These are phyloP conservation scores for Brassica nigra DNA, from an alignment of 345 rosid genomes.

Conservation along the genomic window DNA sequence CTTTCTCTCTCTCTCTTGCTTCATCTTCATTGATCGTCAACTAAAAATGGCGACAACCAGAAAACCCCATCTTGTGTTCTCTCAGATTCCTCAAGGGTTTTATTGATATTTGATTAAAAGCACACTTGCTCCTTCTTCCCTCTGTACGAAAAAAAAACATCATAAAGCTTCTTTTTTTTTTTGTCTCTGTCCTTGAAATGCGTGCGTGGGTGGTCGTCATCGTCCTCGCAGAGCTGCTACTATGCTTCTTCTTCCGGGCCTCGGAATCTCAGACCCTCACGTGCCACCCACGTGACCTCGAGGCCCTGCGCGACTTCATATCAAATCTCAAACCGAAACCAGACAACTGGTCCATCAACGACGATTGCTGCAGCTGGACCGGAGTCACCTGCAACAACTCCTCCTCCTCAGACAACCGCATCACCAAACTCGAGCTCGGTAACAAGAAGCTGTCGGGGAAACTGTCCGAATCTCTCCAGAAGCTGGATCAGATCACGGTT, in stretches of 20 bases:
- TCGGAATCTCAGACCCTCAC: constrained; percentile 47
- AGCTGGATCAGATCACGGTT: constrained; percentile 47
- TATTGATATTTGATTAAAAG: not conserved
- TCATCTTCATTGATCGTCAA: constrained; percentile 22
- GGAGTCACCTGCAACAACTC: constrained; percentile 55
- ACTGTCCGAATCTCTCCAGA: constrained; percentile 51
- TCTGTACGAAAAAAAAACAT: not conserved
- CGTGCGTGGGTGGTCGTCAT: constrained; percentile 45
- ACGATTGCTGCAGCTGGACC: constrained; percentile 60
- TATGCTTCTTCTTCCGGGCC: constrained; percentile 29
- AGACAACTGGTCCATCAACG: constrained; percentile 43
- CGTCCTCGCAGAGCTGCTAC: constrained; percentile 39
- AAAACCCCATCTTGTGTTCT: constrained; percentile 18
- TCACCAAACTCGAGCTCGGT: constrained; percentile 45
- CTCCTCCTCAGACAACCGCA: constrained; percentile 35
- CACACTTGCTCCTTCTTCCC: not conserved
- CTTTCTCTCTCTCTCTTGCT: not conserved
- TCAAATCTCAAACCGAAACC: constrained; percentile 43
- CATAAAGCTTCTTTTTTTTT: constrained; percentile 36
- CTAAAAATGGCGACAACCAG: constrained; percentile 41
- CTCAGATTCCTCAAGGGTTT: constrained; percentile 14
- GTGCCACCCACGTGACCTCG: constrained; percentile 57
- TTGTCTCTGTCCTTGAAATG: constrained; percentile 52
- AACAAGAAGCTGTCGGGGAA: constrained; percentile 49
- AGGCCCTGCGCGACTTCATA: constrained; percentile 51